These are phyloP conservation scores for Penicillium frequentans DNA, from an alignment of 2,329 filamentous ascomycete species.

Conservation along the genomic window DNA sequence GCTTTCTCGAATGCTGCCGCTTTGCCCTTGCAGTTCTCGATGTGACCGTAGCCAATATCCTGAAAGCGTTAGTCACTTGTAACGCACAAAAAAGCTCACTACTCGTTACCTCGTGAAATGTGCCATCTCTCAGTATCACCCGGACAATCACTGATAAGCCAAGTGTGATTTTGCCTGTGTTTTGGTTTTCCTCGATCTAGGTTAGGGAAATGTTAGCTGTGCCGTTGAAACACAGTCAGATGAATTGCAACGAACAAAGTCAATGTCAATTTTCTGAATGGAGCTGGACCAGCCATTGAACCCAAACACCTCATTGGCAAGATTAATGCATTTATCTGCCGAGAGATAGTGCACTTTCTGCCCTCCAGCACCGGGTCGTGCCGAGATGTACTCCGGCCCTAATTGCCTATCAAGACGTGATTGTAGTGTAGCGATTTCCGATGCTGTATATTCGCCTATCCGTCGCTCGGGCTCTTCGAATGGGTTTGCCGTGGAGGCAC, in stretches of 20 bases:
- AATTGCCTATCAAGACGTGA: slow-evolving; percentile 87
- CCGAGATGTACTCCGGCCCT: slow-evolving; percentile 92
- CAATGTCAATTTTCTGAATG: slow-evolving; percentile 92
- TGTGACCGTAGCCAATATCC: slow-evolving; percentile 94
- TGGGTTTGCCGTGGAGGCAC: slow-evolving; percentile 61
- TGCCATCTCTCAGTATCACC: slow-evolving; percentile 86
- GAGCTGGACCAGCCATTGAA: slow-evolving; percentile 98
- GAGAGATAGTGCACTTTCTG: slow-evolving; percentile 89
- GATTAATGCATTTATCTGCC: slow-evolving; percentile 94
- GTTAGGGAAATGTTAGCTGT: slow-evolving; percentile 2
- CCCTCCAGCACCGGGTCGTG: slow-evolving; percentile 77
- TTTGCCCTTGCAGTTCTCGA: slow-evolving; percentile 94
- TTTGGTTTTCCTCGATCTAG: slow-evolving; percentile 75
- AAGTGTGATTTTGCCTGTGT: slow-evolving; percentile 75
- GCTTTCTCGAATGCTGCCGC: slow-evolving; percentile 96
- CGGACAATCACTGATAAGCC: slow-evolving; percentile 88
- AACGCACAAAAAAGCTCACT: neutral
- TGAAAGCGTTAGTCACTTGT: slow-evolving; percentile 21
- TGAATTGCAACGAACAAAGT: slow-evolving; percentile 63
- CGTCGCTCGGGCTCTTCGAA: slow-evolving; percentile 72
- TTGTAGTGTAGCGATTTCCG: slow-evolving; percentile 85
- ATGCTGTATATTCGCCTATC: slow-evolving; percentile 80
- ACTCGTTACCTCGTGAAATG: slow-evolving; percentile 75
- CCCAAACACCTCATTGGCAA: slow-evolving; percentile 92
- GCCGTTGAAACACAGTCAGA: neutral